These are phyloP conservation scores for Beverwykella pulmonaria DNA, from an alignment of 495 filamentous ascomycete genomes.

Conservation along the genomic window DNA sequence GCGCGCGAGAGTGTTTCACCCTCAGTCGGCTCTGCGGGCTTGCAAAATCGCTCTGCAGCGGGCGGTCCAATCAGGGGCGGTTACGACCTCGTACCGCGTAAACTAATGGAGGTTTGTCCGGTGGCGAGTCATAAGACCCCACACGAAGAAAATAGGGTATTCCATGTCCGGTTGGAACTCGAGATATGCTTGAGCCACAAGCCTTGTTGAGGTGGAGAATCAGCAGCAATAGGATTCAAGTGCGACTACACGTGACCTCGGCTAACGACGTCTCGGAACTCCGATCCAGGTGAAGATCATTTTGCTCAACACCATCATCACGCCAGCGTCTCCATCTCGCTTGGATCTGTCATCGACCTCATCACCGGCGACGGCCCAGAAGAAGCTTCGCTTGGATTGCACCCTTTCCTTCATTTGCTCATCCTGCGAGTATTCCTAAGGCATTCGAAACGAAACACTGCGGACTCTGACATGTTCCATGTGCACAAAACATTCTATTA, in stretches of 20 bases:
- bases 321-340: no score
- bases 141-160: neutral
- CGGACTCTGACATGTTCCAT: no score
- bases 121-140: neutral
- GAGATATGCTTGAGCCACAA: neutral
- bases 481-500: no score
- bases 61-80: neutral
- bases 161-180: neutral
- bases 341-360: no score
- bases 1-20: slow-evolving; percentile 10
- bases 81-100: neutral
- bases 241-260: neutral
- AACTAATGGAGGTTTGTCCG: neutral
- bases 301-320: no score
- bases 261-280: no score
- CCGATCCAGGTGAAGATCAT: no score
- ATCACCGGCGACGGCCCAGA: no score
- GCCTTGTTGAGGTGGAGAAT: neutral
- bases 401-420: no score
- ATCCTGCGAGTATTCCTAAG: no score
- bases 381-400: no score
- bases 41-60: neutral
- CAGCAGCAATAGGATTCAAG: neutral
- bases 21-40: neutral
- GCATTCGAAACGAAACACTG: no score